phyloP scores from a whole-genome alignment of 768 basidiomycete species.

The Pleurotus cornucopiae region DNA sequence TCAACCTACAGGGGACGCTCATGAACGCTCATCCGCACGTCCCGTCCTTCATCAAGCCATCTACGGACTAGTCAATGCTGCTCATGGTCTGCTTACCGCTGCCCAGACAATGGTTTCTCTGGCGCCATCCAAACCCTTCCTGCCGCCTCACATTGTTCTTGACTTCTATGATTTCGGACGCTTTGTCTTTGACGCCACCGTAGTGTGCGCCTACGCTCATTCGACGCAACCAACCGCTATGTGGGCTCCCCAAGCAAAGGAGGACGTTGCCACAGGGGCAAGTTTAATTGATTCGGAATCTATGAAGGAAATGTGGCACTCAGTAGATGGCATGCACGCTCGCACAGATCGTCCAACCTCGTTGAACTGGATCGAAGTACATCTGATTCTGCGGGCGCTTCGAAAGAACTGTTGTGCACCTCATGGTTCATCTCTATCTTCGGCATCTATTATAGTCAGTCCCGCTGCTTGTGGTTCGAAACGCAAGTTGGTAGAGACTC shows the following conservation, averaged over 20 bases:
- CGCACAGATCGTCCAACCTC: not conserved
- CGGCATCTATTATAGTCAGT: no score
- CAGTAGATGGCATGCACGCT: conserved; percentile 5
- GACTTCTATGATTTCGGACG: conserved; percentile 59
- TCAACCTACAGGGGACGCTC: not conserved
- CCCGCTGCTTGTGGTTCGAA: not conserved
- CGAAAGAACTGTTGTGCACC: no score
- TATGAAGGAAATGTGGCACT: conserved; percentile 19
- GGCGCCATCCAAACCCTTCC: conserved; percentile 13
- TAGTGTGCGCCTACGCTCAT: conserved; percentile 60
- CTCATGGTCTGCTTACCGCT: conserved; percentile 59
- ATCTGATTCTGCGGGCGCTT: conserved; percentile 20
- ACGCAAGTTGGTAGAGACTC: conserved; percentile 6
- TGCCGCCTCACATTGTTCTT: conserved; percentile 37
- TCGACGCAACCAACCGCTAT: conserved; percentile 47
- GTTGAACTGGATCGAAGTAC: conserved; percentile 16
- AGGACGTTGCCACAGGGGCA: conserved; percentile 16
- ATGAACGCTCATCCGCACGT: not conserved
- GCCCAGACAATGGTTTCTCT: conserved; percentile 4
- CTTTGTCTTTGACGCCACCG: conserved; percentile 61
- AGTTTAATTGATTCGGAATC: conserved; percentile 10
- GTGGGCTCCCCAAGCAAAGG: conserved; percentile 40
- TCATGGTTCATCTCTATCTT: no score
- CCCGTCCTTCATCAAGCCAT: conserved; percentile 37
- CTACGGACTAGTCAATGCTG: conserved; percentile 58